A percentile compares a stretch with the other conserved stretches of the same genome.
phyloP scores from a whole-genome alignment of 2,329 filamentous ascomycete genomes.

The Monosporascus sp. region DNA sequence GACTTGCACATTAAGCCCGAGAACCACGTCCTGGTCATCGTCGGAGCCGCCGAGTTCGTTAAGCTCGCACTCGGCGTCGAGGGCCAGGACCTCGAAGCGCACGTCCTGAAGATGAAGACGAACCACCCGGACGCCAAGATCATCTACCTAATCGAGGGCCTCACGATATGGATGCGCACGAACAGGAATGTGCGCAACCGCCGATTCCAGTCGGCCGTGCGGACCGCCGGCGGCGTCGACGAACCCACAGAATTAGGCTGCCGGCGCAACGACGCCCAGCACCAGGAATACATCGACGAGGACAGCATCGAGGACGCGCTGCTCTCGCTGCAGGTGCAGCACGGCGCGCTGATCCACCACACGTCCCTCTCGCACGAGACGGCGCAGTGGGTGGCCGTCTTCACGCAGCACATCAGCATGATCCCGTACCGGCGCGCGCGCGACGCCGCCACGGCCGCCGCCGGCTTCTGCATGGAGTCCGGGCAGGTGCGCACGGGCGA shows the following conservation, averaged over 20 bases:
- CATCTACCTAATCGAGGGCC: constrained; percentile 69
- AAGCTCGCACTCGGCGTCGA: constrained; percentile 46
- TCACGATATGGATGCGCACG: constrained; percentile 61
- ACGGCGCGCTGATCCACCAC: constrained; percentile 66
- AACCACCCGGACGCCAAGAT: constrained; percentile 48
- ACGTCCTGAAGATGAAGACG: constrained; percentile 51
- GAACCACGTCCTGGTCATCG: constrained; percentile 55
- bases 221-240: constrained; percentile 35
- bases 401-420: constrained; percentile 75
- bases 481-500: constrained; percentile 71
- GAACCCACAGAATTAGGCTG: constrained; percentile 18
- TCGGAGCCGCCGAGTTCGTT: constrained; percentile 63
- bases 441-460: constrained; percentile 44
- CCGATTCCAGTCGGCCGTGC: constrained; percentile 61
- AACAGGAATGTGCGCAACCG: constrained; percentile 63
- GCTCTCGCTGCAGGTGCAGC: constrained; percentile 62
- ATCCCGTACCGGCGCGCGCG: constrained; percentile 62
- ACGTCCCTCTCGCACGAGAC: constrained; percentile 56
- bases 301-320: constrained; percentile 66
- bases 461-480: constrained; percentile 72
- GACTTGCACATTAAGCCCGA: constrained; percentile 48
- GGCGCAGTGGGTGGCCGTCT: constrained; percentile 65
- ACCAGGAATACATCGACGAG: constrained; percentile 54
- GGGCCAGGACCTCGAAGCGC: constrained; percentile 48
- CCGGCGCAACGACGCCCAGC: constrained; percentile 35